A percentile compares a stretch with the other conserved stretches of the same genome.
Conservation (phyloP, 352 stramenopile species). For the Globisporangium sylvaticum region DNA sequence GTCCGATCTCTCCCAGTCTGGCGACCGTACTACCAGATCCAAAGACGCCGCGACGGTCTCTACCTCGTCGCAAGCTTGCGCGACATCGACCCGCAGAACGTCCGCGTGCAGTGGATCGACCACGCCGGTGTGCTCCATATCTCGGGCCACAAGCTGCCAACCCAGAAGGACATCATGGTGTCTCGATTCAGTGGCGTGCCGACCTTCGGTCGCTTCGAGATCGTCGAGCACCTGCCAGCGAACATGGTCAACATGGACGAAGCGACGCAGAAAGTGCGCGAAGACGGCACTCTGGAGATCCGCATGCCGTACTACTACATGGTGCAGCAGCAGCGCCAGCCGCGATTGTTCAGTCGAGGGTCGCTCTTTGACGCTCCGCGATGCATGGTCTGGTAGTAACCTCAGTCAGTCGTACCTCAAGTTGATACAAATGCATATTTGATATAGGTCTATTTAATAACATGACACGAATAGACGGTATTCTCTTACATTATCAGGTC, state of each 20-base stretch:
- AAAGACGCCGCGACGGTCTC: no score
- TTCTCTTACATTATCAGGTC: background rate
- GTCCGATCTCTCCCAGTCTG: no score
- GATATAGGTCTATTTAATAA: background rate
- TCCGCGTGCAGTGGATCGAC: no score
- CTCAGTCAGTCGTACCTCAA: background rate
- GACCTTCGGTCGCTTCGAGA: slow-evolving; percentile 67
- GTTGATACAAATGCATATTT: background rate
- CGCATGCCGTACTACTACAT: slow-evolving; percentile 37
- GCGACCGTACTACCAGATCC: no score
- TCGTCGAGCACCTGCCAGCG: slow-evolving; percentile 44
- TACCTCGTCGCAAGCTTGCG: no score
- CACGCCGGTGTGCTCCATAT: slow-evolving; percentile 17
- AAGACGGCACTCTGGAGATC: slow-evolving; percentile 52
- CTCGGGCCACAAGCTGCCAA: slow-evolving; percentile 48
- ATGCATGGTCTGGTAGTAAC: slow-evolving; percentile 2
- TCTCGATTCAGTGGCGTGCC: slow-evolving; percentile 46
- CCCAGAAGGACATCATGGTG: slow-evolving; percentile 50
- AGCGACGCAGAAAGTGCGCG: slow-evolving; percentile 41
- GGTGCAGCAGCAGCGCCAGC: background rate
- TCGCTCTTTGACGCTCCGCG: background rate
- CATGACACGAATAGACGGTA: background rate
- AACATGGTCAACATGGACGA: slow-evolving; percentile 32
- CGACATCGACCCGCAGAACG: no score
- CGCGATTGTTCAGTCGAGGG: background rate